These are phyloP conservation scores for Trypanosoma brucei DNA, from an alignment of 208 protist genomes.

Conservation along the genomic window DNA sequence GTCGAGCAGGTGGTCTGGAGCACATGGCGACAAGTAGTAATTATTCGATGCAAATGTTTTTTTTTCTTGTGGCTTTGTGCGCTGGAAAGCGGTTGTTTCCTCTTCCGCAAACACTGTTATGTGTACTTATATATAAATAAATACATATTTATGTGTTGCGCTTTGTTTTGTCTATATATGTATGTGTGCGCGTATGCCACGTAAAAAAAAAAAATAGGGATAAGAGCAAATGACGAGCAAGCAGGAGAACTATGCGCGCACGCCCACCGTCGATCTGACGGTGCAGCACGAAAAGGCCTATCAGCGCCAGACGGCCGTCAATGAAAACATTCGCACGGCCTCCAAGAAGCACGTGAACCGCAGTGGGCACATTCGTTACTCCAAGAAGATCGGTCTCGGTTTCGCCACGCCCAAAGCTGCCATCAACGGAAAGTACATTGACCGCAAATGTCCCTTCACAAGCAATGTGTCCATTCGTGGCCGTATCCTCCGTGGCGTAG, in stretches of 20 bases:
- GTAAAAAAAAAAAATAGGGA: background rate
- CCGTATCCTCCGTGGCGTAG: conserved; percentile 97
- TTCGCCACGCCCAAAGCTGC: conserved; percentile 98
- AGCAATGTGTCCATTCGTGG: conserved; percentile 99
- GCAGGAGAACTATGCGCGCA: conserved; percentile 82
- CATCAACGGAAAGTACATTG: conserved; percentile 98
- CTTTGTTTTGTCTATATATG: background rate
- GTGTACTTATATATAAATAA: too few relatives aligned
- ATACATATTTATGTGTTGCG: background rate
- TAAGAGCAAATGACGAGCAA: conserved; percentile 48
- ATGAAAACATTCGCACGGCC: conserved; percentile 82
- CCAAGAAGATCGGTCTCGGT: conserved; percentile 97
- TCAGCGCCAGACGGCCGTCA: conserved; percentile 89
- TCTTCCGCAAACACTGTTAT: too few relatives aligned
- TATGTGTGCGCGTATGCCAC: background rate
- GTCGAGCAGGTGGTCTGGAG: too few relatives aligned
- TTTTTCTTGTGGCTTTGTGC: too few relatives aligned
- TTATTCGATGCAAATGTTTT: too few relatives aligned
- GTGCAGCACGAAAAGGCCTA: conserved; percentile 91
- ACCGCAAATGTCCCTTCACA: conserved; percentile 99
- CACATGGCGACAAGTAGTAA: too few relatives aligned
- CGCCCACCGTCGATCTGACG: conserved; percentile 73
- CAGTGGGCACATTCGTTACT: conserved; percentile 91
- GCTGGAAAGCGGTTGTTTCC: too few relatives aligned
- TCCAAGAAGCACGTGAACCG: conserved; percentile 47